Base-by-base conservation (phyloP, 2,329 filamentous ascomycete species). In the Fusarium ramigenum region DNA sequence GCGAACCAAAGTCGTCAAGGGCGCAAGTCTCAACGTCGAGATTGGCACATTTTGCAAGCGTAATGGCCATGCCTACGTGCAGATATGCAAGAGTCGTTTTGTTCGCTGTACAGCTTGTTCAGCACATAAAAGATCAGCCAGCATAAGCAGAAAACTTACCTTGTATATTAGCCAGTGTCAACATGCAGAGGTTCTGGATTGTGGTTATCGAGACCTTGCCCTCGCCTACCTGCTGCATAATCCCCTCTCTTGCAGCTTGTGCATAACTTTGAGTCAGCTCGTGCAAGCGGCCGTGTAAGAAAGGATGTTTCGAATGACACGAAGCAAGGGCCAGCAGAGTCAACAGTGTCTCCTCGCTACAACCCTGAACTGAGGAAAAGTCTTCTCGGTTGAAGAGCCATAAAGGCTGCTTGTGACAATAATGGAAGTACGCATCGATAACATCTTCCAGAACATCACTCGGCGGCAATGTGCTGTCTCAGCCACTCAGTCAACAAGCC, bases 321-420 rank as follows among this genome's bases (percentile, higher is more conserved):
- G 57, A 60, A 25, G 57, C 25, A 11, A 60, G 43, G 11, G 57
- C 43, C 5, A 60, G 21, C 7, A 60, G 3, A 12, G 57, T 32
- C 1, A 60, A 21, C 1, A 50, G 5, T 21, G 34, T 60, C 11
- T 50, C 57, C 21, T 50, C 42, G 11, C 21, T 60, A 11, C 34
- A 59, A 9, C 32, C 21, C 5, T 30, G 43, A 1, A 50, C 2
- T 2, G 43, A 40, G 9, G 34, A 32, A 39, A 60, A 8, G 19
- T 60, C 57, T 12, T 60, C 25, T 2, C 25, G 34, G 25, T 25
- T 36, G 8, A 50, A 60, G 5, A 60, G 21, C 57, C 57, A 60
- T 8, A 60, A 19, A 16, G 57, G 57, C 21, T 60, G 57, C 25
- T 32, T 60, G 16, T 60, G 57, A 32, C 34, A 60, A 18, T 50